Evolutionary conservation across 768 basidiomycete genomes (phyloP).

Genomic region (Amanita subjunquillea): DNA sequence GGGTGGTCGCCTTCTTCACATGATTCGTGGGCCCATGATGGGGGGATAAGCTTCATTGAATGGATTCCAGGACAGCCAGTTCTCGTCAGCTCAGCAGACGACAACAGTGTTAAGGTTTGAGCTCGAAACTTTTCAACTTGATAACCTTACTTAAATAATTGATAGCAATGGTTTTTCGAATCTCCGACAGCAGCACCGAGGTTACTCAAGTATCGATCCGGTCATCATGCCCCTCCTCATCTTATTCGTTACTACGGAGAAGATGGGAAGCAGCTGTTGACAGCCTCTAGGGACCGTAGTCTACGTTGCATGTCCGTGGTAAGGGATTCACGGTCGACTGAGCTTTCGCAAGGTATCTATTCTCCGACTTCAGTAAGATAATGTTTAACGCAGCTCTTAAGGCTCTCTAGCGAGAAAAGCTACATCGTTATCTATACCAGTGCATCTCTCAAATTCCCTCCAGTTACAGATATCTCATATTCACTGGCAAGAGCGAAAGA

Average conservation of each 20-base stretch:
- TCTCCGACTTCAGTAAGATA: neutral
- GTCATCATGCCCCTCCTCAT: slow-evolving; percentile 86
- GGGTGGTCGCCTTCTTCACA: slow-evolving; percentile 73
- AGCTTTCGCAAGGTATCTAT: slow-evolving; percentile 77
- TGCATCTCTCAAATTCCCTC: slow-evolving; percentile 80
- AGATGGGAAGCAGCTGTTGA: slow-evolving; percentile 93
- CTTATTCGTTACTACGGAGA: slow-evolving; percentile 91
- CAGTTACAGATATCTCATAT: slow-evolving; percentile 68
- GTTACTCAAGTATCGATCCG: slow-evolving; percentile 84
- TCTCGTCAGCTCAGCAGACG: slow-evolving; percentile 81
- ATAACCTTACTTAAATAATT: neutral
- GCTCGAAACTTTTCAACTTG: neutral
- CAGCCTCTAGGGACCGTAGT: slow-evolving; percentile 82
- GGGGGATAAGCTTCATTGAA: slow-evolving; percentile 69
- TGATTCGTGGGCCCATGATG: slow-evolving; percentile 87
- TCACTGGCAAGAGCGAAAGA: slow-evolving; percentile 80
- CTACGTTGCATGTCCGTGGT: slow-evolving; percentile 88
- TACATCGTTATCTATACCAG: slow-evolving; percentile 61
- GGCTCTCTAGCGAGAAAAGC: slow-evolving; percentile 82
- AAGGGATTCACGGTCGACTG: slow-evolving; percentile 88
- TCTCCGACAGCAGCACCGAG: slow-evolving; percentile 80
- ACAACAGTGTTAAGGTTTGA: slow-evolving; percentile 89
- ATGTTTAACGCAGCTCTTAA: slow-evolving; percentile 16
- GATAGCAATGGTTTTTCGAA: slow-evolving; percentile 96
- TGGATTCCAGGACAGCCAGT: slow-evolving; percentile 94